These are phyloP conservation scores for Zymoseptoria pseudotritici DNA, from an alignment of 2,329 filamentous ascomycete genomes.

Conservation along the genomic window DNA sequence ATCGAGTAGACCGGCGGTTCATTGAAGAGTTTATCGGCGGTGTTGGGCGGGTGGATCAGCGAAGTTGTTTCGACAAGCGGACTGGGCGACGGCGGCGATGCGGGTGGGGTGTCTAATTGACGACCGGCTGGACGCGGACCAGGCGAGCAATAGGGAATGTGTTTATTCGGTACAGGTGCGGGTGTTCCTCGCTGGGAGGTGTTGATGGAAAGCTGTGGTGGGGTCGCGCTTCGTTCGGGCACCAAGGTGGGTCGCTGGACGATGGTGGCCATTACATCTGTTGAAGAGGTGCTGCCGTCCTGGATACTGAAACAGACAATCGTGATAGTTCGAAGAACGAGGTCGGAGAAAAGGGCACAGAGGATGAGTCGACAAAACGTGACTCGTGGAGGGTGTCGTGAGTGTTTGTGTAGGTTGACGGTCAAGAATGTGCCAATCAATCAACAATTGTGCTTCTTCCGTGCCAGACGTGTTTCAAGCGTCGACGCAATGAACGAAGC, in stretches of 20 bases:
- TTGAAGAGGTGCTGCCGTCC: not conserved
- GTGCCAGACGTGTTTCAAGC: not conserved
- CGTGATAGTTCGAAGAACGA: not conserved
- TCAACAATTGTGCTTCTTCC: not conserved
- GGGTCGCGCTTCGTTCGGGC: constrained; percentile 29
- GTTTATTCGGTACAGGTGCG: constrained; percentile 72
- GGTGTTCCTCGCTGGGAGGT: constrained; percentile 49
- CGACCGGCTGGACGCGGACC: constrained; percentile 53
- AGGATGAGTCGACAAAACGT: not conserved
- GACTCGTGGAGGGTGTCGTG: not conserved
- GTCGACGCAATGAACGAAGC: not conserved
- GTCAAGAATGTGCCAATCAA: not conserved
- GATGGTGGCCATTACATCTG: constrained; percentile 11
- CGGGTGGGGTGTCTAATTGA: constrained; percentile 43
- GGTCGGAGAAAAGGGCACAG: not conserved
- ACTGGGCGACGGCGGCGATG: constrained; percentile 55
- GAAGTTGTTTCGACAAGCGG: constrained; percentile 55
- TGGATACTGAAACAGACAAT: not conserved
- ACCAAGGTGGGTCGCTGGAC: constrained; percentile 7
- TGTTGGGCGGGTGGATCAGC: constrained; percentile 65
- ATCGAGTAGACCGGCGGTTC: constrained; percentile 64
- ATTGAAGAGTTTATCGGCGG: constrained; percentile 49
- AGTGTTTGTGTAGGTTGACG: not conserved
- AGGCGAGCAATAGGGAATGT: constrained; percentile 80
- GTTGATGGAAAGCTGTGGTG: constrained; percentile 52